These are phyloP conservation scores for Cucurbita moschata DNA, from an alignment of 306 rosid genomes.

Conservation along the genomic window DNA sequence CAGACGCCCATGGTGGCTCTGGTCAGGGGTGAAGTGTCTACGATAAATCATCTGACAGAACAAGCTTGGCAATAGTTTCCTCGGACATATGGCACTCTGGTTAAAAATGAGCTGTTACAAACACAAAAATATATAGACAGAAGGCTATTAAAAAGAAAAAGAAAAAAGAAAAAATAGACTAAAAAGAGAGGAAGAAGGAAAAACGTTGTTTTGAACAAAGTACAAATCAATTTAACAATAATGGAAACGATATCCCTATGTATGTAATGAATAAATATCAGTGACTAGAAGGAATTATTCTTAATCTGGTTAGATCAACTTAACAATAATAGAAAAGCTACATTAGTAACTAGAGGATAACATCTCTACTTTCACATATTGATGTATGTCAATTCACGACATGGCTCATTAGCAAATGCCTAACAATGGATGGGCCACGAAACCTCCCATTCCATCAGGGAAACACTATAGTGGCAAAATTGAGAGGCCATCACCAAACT, in stretches of 20 bases:
- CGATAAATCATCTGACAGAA: constrained; percentile 57
- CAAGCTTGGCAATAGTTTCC: constrained; percentile 22
- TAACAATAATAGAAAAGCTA: background rate
- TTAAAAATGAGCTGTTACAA: constrained; percentile 23
- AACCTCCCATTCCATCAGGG: background rate
- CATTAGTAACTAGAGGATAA: no score
- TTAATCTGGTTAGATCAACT: background rate
- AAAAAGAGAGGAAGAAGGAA: background rate
- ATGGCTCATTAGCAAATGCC: background rate
- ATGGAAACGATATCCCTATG: background rate
- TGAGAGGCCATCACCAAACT: background rate
- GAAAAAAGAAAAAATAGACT: background rate
- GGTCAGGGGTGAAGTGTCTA: constrained; percentile 34
- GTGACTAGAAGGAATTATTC: background rate
- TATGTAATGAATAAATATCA: background rate
- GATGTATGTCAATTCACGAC: background rate
- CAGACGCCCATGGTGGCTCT: constrained; percentile 79
- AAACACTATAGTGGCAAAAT: background rate
- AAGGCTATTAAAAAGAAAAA: background rate
- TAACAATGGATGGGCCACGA: background rate
- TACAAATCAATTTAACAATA: background rate
- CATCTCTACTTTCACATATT: background rate
- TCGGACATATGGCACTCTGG: constrained; percentile 33
- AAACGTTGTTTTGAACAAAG: background rate
- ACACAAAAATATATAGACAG: background rate